Evolutionary conservation across 2,329 filamentous ascomycete genomes (phyloP), one percentile per base, ranked within the genome.

Genomic region (Amauroascus verrucosus): DNA sequence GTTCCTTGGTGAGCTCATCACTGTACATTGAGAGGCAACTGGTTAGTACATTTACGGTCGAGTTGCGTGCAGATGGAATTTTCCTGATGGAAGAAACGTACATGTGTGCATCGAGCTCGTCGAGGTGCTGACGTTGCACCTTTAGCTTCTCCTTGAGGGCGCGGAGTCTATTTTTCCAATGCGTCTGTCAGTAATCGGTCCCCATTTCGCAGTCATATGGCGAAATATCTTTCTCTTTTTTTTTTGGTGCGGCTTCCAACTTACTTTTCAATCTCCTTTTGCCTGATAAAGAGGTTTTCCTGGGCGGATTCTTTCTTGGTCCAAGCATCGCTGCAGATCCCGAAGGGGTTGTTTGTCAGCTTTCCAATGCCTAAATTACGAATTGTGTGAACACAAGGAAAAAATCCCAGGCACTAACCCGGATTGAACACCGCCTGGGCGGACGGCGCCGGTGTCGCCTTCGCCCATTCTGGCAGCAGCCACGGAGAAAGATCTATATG

Each of bases 21-120:
- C 87, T 93, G 64, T 32, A 51, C 8, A 44, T 16, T 22, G 2
- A 13, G 16, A 26, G 41, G 13, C 20, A 32, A 52, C 32, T 33
- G 40, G 35, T 53, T 38, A 53, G 46, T 51, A 52, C 8, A 41
- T 41, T 37, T 44, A 2, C 16, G n/a, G n/a, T n/a, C n/a, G n/a
- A n/a, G n/a, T 20, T 22, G 14, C 2, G 24, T 11, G 28, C 32
- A 35, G 14, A 3, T 11, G 33, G 11, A 4, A 35, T 35, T 3
- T 35, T 6, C 33, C 11, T 16, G 11, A 32, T 3, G 13, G 30
- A 18, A 41, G 41, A 46, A 51, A 73, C 84, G 67, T 74, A 93
- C 88, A 95, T 89, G 79, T 94, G 86, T 66, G 85, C 80, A 64
- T 88, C 83, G 58, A 96, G 82, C 69, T 90, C 84, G 67, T 91